phyloP scores from a whole-genome alignment of 1,139 yeast genomes.

The Yamadazyma trypodendri region DNA sequence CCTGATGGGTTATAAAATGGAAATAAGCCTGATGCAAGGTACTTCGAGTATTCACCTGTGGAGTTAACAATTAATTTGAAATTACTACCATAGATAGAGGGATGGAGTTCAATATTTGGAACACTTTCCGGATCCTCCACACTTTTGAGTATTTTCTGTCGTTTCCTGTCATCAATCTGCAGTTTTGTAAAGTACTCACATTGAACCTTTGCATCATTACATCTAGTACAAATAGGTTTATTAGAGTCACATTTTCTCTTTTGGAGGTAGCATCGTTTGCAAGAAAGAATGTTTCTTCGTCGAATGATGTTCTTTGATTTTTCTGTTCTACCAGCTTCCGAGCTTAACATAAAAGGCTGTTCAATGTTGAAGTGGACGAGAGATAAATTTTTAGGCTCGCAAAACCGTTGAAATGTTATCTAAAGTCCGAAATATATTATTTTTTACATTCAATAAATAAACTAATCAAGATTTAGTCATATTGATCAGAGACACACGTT shows the following conservation, averaged over 20 bases:
- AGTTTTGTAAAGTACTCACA: slow-evolving; percentile 2
- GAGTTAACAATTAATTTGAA: slow-evolving; percentile 4
- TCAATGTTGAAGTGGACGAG: no score
- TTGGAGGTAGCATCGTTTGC: slow-evolving; percentile 3
- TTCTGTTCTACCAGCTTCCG: not conserved
- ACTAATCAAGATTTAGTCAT: not conserved
- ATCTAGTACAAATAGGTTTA: slow-evolving; percentile 2
- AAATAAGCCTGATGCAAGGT: slow-evolving; percentile 2
- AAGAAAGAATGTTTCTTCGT: not conserved
- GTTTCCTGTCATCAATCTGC: slow-evolving; percentile 2
- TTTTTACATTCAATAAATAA: no score
- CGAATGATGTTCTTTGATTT: not conserved
- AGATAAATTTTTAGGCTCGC: no score
- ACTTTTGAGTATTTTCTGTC: not conserved
- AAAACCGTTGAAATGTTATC: no score
- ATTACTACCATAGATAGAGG: slow-evolving; percentile 1
- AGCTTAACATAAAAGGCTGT: no score
- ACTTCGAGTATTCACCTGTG: slow-evolving; percentile 3
- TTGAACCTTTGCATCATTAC: not conserved
- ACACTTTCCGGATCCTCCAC: not conserved
- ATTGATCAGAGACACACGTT: not conserved
- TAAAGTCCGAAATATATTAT: no score
- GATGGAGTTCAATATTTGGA: slow-evolving; percentile 1
- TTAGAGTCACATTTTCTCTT: slow-evolving; percentile 2
- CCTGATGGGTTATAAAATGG: slow-evolving; percentile 3